These are phyloP conservation scores for Cladosporium cucumerinum DNA, from an alignment of 2,329 filamentous ascomycete species.

Conservation along the genomic window DNA sequence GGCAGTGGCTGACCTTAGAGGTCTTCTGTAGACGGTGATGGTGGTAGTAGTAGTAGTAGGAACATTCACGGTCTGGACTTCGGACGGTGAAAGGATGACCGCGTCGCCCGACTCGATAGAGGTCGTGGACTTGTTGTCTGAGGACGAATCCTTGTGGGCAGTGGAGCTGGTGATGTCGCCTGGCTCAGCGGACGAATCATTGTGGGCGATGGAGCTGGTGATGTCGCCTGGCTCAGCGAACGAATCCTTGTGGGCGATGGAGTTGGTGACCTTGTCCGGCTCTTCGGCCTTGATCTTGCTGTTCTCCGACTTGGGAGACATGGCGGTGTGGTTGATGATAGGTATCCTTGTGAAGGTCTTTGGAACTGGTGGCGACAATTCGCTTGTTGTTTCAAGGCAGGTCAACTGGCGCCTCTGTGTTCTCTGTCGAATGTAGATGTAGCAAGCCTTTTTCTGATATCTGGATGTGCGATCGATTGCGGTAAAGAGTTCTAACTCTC, in stretches of 20 bases:
- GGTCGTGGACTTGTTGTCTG: neutral
- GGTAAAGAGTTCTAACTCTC: neutral
- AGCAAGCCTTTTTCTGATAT: neutral
- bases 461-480: neutral
- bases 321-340: neutral
- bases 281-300: neutral
- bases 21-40: neutral
- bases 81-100: neutral
- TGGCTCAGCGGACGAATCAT: neutral
- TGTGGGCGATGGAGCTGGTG: neutral
- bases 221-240: neutral
- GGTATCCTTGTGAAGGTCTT: neutral
- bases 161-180: neutral
- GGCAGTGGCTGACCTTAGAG: neutral
- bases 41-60: no score
- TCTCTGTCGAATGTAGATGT: neutral
- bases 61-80: neutral
- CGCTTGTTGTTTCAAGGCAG: neutral
- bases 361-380: neutral
- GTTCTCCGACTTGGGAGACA: neutral
- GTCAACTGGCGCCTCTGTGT: no score
- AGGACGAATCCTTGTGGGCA: neutral
- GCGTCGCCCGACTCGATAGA: neutral
- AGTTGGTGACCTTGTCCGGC: neutral
- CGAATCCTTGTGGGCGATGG: neutral